A percentile compares a stretch with the other conserved stretches of the same genome.
Evolutionary conservation across 495 filamentous ascomycete species (phyloP).

Genomic region (Neurospora sp.): DNA sequence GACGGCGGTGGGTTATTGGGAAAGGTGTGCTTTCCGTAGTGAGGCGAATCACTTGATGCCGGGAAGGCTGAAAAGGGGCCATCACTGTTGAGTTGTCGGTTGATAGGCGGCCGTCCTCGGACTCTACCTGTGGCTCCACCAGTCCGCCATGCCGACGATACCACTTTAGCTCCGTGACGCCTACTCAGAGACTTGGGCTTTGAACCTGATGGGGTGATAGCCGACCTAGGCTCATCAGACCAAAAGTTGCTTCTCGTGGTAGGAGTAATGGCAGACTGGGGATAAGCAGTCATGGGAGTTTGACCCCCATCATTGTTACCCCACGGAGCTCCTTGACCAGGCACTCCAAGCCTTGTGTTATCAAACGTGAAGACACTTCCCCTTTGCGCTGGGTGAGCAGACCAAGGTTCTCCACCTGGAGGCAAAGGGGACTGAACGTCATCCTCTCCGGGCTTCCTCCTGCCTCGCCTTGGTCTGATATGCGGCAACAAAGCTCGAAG

Average conservation of each 20-base stretch:
- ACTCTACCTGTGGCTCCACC: constrained; percentile 63
- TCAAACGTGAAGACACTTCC: constrained; percentile 27
- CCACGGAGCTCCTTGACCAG: constrained; percentile 10
- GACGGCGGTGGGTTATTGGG: constrained; percentile 21
- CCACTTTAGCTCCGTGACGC: constrained; percentile 78
- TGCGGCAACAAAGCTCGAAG: constrained; percentile 81
- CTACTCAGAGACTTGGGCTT: constrained; percentile 65
- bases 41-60: constrained; percentile 44
- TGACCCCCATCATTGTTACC: constrained; percentile 32
- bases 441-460: constrained; percentile 71
- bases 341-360: constrained; percentile 10
- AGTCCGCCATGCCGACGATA: constrained; percentile 90
- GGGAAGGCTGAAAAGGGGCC: constrained; percentile 87
- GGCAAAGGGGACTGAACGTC: constrained; percentile 48
- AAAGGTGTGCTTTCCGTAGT: constrained; percentile 26
- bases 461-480: constrained; percentile 80
- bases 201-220: constrained; percentile 48
- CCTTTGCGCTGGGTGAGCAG: constrained; percentile 36
- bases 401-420: constrained; percentile 39
- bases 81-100: constrained; percentile 48
- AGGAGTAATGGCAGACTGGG: constrained; percentile 21
- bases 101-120: constrained; percentile 76
- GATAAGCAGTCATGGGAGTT: constrained; percentile 38
- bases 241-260: constrained; percentile 16
- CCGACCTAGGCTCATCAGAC: constrained; percentile 51